phyloP scores from a whole-genome alignment of 345 rosid species.

The Punica granatum region DNA sequence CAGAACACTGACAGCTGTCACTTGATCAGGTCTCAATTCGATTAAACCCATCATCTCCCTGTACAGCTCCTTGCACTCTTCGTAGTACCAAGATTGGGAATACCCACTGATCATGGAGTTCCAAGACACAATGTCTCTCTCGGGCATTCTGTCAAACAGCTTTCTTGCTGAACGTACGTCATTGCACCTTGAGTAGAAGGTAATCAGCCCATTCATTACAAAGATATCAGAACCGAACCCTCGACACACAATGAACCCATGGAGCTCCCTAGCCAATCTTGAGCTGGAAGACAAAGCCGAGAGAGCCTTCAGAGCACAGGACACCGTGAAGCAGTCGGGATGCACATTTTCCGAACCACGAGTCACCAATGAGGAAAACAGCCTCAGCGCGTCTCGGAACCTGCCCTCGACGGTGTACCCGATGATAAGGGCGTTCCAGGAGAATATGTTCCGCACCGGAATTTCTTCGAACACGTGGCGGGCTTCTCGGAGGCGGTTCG shows the following conservation, averaged over 20 bases:
- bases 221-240: slow-evolving; percentile 48
- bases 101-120: slow-evolving; percentile 83
- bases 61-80: slow-evolving; percentile 59
- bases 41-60: slow-evolving; percentile 39
- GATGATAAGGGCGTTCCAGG: slow-evolving; percentile 70
- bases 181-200: slow-evolving; percentile 51
- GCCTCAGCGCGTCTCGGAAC: slow-evolving; percentile 34
- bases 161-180: slow-evolving; percentile 35
- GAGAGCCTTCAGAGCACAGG: slow-evolving; percentile 54
- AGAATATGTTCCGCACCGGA: slow-evolving; percentile 42
- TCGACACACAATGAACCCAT: slow-evolving; percentile 39
- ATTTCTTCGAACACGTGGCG: slow-evolving; percentile 65
- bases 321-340: slow-evolving; percentile 52
- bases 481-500: slow-evolving; percentile 32
- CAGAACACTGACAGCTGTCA: slow-evolving; percentile 51
- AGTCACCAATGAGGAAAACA: slow-evolving; percentile 39
- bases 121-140: slow-evolving; percentile 75
- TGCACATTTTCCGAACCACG: slow-evolving; percentile 16
- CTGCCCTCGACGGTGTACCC: slow-evolving; percentile 46
- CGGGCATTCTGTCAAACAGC: slow-evolving; percentile 51
- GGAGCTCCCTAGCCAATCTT: slow-evolving; percentile 49
- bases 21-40: slow-evolving; percentile 48
- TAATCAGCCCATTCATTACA: slow-evolving; percentile 59
- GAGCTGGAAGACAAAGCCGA: slow-evolving; percentile 24
- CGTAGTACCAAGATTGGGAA: slow-evolving; percentile 59